phyloP scores from a whole-genome alignment of 2,329 filamentous ascomycete species.

The Nothophaeocryptopus gaeumannii region DNA sequence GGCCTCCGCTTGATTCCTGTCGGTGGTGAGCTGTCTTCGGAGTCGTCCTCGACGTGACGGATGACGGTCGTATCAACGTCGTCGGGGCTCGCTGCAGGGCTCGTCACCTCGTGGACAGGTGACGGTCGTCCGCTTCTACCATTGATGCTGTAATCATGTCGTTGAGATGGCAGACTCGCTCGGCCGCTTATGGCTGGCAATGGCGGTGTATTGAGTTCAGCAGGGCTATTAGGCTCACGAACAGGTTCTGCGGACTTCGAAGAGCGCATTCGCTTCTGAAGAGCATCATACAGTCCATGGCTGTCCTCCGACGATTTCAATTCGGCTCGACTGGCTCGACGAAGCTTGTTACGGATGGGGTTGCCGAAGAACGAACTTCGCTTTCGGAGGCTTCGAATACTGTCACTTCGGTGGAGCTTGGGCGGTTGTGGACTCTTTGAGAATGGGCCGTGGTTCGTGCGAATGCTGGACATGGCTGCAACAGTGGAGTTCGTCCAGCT shows the following conservation, averaged over 20 bases:
- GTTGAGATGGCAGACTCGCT: conserved; percentile 25
- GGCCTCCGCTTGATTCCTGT: conserved; percentile 22
- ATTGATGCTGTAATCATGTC: conserved; percentile 2
- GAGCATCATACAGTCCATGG: conserved; percentile 60
- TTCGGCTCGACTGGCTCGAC: conserved; percentile 29
- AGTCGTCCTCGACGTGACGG: conserved; percentile 5
- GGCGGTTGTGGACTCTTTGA: neutral
- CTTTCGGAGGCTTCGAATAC: conserved; percentile 26
- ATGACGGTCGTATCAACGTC: conserved; percentile 11
- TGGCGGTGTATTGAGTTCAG: neutral
- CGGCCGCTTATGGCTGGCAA: neutral
- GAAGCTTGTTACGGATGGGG: conserved; percentile 28
- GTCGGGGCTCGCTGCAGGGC: conserved; percentile 12
- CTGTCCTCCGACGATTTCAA: conserved; percentile 48
- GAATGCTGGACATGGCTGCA: conserved; percentile 53
- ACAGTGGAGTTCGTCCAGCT: conserved; percentile 68
- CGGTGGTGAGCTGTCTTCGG: conserved; percentile 11
- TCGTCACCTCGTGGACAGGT: conserved; percentile 28
- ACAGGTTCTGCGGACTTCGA: conserved; percentile 17
- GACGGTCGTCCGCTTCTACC: conserved; percentile 15
- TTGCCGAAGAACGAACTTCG: conserved; percentile 32
- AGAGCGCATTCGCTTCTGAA: conserved; percentile 51
- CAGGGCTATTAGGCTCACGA: neutral
- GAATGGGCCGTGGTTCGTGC: conserved; percentile 32
- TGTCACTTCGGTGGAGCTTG: conserved; percentile 14